phyloP scores from a whole-genome alignment of 2,329 filamentous ascomycete species.

The Penicillium sp. region DNA sequence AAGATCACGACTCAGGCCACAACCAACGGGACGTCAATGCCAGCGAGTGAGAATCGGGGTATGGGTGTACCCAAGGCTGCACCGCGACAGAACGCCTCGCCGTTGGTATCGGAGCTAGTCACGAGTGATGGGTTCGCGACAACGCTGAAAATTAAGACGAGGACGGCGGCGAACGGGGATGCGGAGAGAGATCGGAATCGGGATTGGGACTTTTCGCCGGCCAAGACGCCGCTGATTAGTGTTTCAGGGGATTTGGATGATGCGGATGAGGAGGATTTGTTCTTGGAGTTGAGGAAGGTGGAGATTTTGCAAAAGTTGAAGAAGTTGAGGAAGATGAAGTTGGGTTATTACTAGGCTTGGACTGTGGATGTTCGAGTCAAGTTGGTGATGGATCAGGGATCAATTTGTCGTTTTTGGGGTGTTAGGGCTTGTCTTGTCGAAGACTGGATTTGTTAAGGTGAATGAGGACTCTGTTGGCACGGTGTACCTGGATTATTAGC shows the following conservation, averaged over 20 bases:
- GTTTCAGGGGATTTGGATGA: constrained; percentile 34
- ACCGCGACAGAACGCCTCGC: neutral
- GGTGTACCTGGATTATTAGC: neutral
- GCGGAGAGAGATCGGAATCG: neutral
- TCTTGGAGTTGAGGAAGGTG: constrained; percentile 37
- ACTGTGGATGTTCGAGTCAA: neutral
- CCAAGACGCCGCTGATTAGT: constrained; percentile 21
- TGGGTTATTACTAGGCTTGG: constrained; percentile 18
- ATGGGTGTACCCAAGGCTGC: neutral
- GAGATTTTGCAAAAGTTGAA: constrained; percentile 40
- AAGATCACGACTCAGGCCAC: neutral
- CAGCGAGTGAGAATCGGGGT: neutral
- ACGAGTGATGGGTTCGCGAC: constrained; percentile 6
- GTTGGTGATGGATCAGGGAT: neutral
- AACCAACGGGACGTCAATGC: neutral
- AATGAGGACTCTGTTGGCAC: neutral
- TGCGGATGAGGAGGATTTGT: constrained; percentile 40
- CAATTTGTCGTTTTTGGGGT: neutral
- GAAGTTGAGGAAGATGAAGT: constrained; percentile 30
- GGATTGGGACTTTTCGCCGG: constrained; percentile 14
- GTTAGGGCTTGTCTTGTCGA: neutral
- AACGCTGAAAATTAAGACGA: constrained; percentile 8
- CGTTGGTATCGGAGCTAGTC: constrained; percentile 14
- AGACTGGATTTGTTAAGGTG: too few relatives aligned
- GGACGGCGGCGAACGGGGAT: constrained; percentile 16